A percentile compares a stretch with the other conserved stretches of the same genome.
phyloP scores from a whole-genome alignment of 1,284 basidiomycete species.

The Ustilago nuda region DNA sequence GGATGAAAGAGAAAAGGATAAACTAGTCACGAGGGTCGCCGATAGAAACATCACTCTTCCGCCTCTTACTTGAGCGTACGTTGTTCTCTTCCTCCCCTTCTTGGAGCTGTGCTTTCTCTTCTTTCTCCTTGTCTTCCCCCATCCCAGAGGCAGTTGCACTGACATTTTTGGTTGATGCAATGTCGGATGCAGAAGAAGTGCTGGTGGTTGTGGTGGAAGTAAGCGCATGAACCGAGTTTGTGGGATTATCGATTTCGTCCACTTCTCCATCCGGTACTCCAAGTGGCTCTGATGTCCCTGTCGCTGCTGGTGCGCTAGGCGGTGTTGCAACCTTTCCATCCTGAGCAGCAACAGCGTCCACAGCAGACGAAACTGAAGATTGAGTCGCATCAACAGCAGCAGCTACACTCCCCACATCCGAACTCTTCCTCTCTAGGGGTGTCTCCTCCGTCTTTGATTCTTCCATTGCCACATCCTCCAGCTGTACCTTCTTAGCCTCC shows the following conservation, averaged over 20 bases:
- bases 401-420: neutral
- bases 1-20: neutral
- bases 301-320: neutral
- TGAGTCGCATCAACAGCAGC: conserved; percentile 12
- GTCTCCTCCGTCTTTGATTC: neutral
- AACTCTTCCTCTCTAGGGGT: neutral
- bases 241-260: conserved; percentile 47
- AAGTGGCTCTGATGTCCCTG: conserved; percentile 16
- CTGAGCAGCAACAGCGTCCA: neutral
- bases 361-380: neutral
- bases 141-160: neutral
- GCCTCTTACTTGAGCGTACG: conserved; percentile 19
- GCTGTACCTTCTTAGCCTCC: neutral
- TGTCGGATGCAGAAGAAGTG: neutral
- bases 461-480: neutral
- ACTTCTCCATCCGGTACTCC: conserved; percentile 37
- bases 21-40: conserved; percentile 13
- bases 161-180: too few species aligned
- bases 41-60: conserved; percentile 25
- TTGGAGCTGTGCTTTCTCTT: neutral
- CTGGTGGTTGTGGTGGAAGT: conserved; percentile 28
- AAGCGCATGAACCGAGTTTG: conserved; percentile 19
- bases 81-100: conserved; percentile 6
- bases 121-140: neutral
- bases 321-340: neutral